Conservation (phyloP, 2,329 filamentous ascomycete species). For the Claviceps sp. region DNA sequence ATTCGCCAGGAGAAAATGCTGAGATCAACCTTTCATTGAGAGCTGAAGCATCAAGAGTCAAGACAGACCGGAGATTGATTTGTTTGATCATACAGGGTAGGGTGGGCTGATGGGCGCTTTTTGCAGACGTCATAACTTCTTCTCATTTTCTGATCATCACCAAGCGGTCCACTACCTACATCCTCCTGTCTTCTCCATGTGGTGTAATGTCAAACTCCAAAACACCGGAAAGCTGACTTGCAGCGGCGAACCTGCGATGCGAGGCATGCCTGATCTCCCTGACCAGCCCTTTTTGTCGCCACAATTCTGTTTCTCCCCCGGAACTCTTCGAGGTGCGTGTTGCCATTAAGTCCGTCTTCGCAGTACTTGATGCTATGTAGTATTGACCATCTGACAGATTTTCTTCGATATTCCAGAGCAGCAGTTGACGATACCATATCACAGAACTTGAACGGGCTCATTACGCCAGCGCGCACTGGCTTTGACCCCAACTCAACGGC, state of each 20-base stretch:
- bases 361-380: neutral
- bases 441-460: conserved; percentile 81
- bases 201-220: neutral
- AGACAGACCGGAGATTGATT: too few relatives aligned
- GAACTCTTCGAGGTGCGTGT: conserved; percentile 49
- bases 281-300: conserved; percentile 45
- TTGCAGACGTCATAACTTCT: neutral
- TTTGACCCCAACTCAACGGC: conserved; percentile 75
- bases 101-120: too few relatives aligned
- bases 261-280: conserved; percentile 31
- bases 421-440: conserved; percentile 87
- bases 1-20: too few relatives aligned
- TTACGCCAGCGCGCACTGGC: conserved; percentile 55
- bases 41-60: too few relatives aligned
- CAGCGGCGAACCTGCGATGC: neutral
- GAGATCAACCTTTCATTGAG: too few relatives aligned
- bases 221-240: neutral
- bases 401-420: conserved; percentile 71
- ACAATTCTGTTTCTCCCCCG: conserved; percentile 66
- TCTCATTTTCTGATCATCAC: neutral
- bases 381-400: conserved; percentile 44
- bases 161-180: neutral
- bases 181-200: neutral
- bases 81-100: too few relatives aligned
- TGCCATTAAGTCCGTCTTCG: neutral